phyloP scores from a whole-genome alignment of 1,284 basidiomycete species.

The Ceratobasidium sp. region DNA sequence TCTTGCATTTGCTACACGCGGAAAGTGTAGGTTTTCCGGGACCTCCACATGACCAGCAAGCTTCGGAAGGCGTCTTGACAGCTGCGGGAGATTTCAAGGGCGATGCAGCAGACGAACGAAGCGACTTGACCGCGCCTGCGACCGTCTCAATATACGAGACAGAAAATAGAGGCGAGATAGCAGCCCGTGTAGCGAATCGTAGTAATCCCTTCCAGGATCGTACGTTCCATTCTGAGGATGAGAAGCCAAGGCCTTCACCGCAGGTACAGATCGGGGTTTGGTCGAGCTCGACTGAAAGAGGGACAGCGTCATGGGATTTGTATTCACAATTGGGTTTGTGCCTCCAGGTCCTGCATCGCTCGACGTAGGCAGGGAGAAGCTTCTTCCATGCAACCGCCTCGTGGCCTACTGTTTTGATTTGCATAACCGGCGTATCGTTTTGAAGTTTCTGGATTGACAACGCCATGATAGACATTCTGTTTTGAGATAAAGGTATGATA shows the following conservation, averaged over 20 bases:
- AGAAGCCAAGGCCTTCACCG: constrained; percentile 13
- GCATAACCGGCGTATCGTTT: background rate
- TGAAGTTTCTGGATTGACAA: background rate
- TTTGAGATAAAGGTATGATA: constrained; percentile 5
- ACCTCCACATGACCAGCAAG: constrained; percentile 21
- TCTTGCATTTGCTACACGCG: constrained; percentile 22
- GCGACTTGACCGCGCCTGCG: background rate
- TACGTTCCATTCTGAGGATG: background rate
- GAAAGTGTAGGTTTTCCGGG: constrained; percentile 1
- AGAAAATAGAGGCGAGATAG: constrained; percentile 9
- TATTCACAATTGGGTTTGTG: constrained; percentile 26
- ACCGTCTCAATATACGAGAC: constrained; percentile 1
- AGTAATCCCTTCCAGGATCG: constrained; percentile 1
- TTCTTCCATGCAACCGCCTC: constrained; percentile 29
- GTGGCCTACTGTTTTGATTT: background rate
- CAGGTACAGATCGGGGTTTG: constrained; percentile 20
- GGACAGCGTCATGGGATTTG: background rate
- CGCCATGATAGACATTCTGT: constrained; percentile 3
- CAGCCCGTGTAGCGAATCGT: constrained; percentile 22
- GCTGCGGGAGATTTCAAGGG: background rate
- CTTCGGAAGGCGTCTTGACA: background rate
- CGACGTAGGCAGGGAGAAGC: constrained; percentile 29
- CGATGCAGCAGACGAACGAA: background rate
- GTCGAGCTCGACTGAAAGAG: background rate
- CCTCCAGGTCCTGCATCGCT: constrained; percentile 28